Base-by-base conservation (phyloP, 2,329 filamentous ascomycete genomes). In the Colletotrichum eleusines region DNA sequence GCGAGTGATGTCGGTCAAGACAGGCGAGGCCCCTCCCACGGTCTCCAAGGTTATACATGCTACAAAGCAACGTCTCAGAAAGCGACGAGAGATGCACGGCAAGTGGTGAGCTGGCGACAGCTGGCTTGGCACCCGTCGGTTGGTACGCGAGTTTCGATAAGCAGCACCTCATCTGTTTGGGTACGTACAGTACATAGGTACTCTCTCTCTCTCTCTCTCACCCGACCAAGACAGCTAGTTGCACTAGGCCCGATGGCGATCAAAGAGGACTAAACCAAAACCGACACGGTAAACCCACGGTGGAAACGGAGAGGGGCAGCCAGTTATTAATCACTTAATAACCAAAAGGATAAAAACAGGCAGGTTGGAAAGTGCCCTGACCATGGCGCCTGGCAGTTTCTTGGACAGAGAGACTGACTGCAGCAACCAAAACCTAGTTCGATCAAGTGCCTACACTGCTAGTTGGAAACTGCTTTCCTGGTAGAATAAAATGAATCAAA, bases 21-120 rank as follows among this genome's bases (percentile, higher is more conserved):
- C n/a, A n/a, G n/a, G n/a, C n/a, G n/a, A n/a, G n/a, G n/a, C n/a
- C n/a, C 60, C 62, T 38, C 16, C 14, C 31, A 40, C 26, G 42
- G 48, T 51, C 40, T 69, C 33, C 20, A 2, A 40, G 38, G 20
- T 50, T 50, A 26, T 53, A 46, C n/a, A n/a, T 59, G 42, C 57
- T 28, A 54, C 54, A 69, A 46, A 35, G 44, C 23, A 35, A 65
- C 20, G 50, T 57, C 42, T 48, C 35, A 23, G 40, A 51, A 23
- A 23, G 46, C 50, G 40, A 35, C n/a, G 48, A 23, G 35, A 38
- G 35, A 40, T 40, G 38, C 3, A 11, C n/a, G n/a, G n/a, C n/a
- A n/a, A n/a, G n/a, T n/a, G n/a, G n/a, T n/a, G n/a, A n/a, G n/a
- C 60, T 66, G 66, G 38, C 66, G 66, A 53, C 55, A 44, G 55